Conservation (phyloP, 495 filamentous ascomycete genomes). For the Talaromyces thailandensis region DNA sequence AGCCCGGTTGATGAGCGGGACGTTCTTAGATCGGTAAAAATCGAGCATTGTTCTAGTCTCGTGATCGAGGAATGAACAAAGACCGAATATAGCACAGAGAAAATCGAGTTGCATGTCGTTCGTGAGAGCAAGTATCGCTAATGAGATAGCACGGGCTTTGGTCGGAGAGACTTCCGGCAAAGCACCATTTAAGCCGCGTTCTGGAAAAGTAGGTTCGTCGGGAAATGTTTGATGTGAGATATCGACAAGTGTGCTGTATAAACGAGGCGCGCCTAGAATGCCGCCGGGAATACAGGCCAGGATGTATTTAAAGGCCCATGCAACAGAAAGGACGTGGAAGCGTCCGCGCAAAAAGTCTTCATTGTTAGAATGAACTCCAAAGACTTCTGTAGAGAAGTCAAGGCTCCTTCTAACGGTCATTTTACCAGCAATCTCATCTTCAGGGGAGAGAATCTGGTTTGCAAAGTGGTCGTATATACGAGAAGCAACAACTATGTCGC, state of each 20-base stretch:
- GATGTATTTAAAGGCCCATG: constrained; percentile 62
- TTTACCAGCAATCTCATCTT: constrained; percentile 25
- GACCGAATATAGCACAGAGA: constrained; percentile 31
- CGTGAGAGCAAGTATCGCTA: constrained; percentile 30
- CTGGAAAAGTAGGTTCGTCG: constrained; percentile 17
- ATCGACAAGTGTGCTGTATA: constrained; percentile 57
- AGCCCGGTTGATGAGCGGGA: constrained; percentile 9
- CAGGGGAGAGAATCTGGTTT: constrained; percentile 22
- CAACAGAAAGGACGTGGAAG: constrained; percentile 54
- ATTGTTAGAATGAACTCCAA: constrained; percentile 31
- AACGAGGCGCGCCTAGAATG: constrained; percentile 55
- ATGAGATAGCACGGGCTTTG: constrained; percentile 21
- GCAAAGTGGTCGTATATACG: constrained; percentile 33
- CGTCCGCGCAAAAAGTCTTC: constrained; percentile 37
- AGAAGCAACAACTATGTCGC: constrained; percentile 21
- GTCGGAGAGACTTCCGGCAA: constrained; percentile 9
- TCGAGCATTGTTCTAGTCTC: constrained; percentile 14
- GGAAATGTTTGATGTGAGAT: constrained; percentile 49
- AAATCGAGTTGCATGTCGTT: constrained; percentile 30
- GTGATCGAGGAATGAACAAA: constrained; percentile 22
- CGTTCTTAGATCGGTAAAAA: constrained; percentile 10
- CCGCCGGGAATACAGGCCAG: constrained; percentile 64
- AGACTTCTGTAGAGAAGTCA: constrained; percentile 15
- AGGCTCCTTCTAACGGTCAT: constrained; percentile 25
- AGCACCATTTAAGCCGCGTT: constrained; percentile 10